phyloP scores from a whole-genome alignment of 306 rosid genomes.

The Casuarina cunninghamiana region DNA sequence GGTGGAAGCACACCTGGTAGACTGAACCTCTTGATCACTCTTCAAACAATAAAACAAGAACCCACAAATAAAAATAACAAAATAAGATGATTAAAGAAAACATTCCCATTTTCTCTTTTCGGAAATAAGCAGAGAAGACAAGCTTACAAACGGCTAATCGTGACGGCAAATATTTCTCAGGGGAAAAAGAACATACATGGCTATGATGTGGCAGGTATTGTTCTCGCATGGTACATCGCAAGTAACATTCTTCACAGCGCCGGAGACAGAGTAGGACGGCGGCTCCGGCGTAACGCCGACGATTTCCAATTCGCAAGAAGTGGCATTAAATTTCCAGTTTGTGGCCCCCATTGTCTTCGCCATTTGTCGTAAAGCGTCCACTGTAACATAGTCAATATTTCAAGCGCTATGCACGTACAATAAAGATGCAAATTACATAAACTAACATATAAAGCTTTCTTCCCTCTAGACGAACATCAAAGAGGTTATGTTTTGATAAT shows the following conservation, averaged over 20 bases:
- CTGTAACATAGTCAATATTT: slow-evolving; percentile 25
- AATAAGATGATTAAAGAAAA: too few relatives aligned
- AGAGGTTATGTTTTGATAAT: too few relatives aligned
- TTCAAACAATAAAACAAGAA: neutral
- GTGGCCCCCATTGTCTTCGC: slow-evolving; percentile 58
- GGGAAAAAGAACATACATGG: slow-evolving; percentile 39
- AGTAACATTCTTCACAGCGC: neutral
- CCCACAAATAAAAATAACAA: neutral
- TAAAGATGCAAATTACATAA: too few relatives aligned
- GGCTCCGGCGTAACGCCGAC: slow-evolving; percentile 23
- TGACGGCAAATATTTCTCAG: too few relatives aligned
- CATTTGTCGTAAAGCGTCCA: slow-evolving; percentile 69
- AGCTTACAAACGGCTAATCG: too few relatives aligned
- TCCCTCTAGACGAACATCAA: too few relatives aligned
- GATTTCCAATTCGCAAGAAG: slow-evolving; percentile 52
- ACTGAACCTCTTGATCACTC: neutral
- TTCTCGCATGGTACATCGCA: neutral
- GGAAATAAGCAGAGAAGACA: too few relatives aligned
- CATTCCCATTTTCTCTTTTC: too few relatives aligned
- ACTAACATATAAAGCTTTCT: too few relatives aligned
- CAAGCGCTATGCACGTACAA: too few relatives aligned
- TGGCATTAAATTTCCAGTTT: slow-evolving; percentile 63
- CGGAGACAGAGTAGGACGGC: slow-evolving; percentile 27
- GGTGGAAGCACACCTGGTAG: neutral
- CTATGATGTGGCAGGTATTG: slow-evolving; percentile 58